Evolutionary conservation across 1,284 basidiomycete species (phyloP), one percentile per base, ranked within the genome.

Genomic region (Leccinum subspadiceum): DNA sequence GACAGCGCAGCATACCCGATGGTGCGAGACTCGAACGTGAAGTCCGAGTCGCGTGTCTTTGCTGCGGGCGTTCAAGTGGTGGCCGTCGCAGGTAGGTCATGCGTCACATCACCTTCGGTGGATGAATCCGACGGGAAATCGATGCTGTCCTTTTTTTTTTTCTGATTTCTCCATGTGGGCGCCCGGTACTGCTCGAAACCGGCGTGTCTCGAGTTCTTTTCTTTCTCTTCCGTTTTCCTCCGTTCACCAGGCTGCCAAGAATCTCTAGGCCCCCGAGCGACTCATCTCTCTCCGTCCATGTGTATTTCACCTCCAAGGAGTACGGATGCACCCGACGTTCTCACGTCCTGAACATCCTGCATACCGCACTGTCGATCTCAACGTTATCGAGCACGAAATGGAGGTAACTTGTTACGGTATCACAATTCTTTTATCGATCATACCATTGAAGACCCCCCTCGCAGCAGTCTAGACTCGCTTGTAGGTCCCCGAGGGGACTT

Each of bases 401-500:
- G 64, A 55, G 53, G 59, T 60, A 44, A 33, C 53, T 48, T 46
- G 54, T 65, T 68, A 68, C 60, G 61, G 56, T 62, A 66, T 62
- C 44, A 60, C 57, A 22, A 46, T 59, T 44, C 49, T 56, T 58
- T 69, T 31, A 58, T 60, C 58, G 37, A 61, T 62, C 70, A 60
- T 58, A 57, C 20, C 56, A 51, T 54, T 29, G 58, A 33, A 56
- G 26, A 49, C 50, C 62, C 50, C 62, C 56, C 53, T 20, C 58
- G 60, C 52, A 55, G 37, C 60, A 53, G 31, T 53, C 54, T 64
- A 79, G 79, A 77, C 59, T 72, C 67, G 5, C 65, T 77, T 33
- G 65, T 69, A 58, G 79, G 80, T 35, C 74, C 78, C 12, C 62
- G 70, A 31, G 64, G 65, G 39, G 72, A 73, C 52, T 80, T 82